These are phyloP conservation scores for Plasmodium vivax DNA, from an alignment of 169 alveolate species.

Conservation along the genomic window DNA sequence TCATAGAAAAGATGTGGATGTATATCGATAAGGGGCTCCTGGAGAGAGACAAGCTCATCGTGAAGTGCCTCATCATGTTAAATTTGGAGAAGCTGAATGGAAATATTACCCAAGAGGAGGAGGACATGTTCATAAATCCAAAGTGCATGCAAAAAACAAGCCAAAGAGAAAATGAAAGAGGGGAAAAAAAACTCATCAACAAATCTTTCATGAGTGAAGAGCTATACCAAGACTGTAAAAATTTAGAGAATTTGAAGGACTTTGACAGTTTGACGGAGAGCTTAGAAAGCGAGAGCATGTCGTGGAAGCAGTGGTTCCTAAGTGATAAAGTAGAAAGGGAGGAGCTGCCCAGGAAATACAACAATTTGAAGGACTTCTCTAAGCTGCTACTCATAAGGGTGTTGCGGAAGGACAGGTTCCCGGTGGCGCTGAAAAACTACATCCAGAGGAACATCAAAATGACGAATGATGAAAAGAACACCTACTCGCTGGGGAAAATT, in stretches of 20 bases:
- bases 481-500: constrained; percentile 92
- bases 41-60: constrained; percentile 94
- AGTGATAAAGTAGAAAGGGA: constrained; percentile 96
- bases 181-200: constrained; percentile 82
- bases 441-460: constrained; percentile 92
- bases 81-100: constrained; percentile 88
- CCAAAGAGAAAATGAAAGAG: constrained; percentile 47
- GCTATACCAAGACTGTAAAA: constrained; percentile 58
- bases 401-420: constrained; percentile 95
- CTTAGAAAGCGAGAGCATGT: constrained; percentile 69
- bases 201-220: constrained; percentile 70
- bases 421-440: constrained; percentile 93
- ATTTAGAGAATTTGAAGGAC: constrained; percentile 63
- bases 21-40: constrained; percentile 94
- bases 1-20: constrained; percentile 92
- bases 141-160: constrained; percentile 79
- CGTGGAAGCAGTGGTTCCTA: constrained; percentile 93
- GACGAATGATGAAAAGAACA: constrained; percentile 92
- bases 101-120: constrained; percentile 68
- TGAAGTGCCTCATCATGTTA: constrained; percentile 92
- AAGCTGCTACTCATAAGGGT: constrained; percentile 93
- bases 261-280: constrained; percentile 58
- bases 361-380: constrained; percentile 92
- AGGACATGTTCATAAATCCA: constrained; percentile 67
- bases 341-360: constrained; percentile 94